Base-by-base conservation (phyloP, 257 asterid species). In the Coffea canephora region DNA sequence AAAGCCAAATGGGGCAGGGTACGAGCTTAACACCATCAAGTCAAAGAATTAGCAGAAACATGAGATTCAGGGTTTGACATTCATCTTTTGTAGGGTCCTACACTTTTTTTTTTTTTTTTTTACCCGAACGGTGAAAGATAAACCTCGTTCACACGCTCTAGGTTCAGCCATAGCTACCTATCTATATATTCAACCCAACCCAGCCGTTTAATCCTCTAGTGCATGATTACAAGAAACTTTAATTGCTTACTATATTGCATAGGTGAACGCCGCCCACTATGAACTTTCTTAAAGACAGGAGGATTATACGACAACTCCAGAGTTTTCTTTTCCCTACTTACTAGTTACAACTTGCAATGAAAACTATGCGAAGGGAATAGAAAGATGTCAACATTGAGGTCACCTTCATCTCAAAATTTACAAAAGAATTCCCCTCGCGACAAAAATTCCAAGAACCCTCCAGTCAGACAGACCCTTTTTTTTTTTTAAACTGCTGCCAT, bases 381-480 rank as follows among this genome's bases (percentile, higher is more conserved):
- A 50, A 48, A 78, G 70, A 31, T 76, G 34, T 50, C 77, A 82
- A 82, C 77, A 82, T 79, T 76, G 73, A 73, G 83, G 71, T 66
- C 82, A 82, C 81, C 84, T 75, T 85, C 81, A 75, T 83, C 65
- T 65, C 85, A 79, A 39, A 39, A 90, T 91, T 88, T 91, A 91
- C 93, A 93, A 83, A 83, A 85, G 27, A 81, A 36, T 70, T 85
- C 85, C 86, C 88, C 81, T 72, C 79, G 77, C 78, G 79, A 36
- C 78, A 74, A 87, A 84, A 85, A 84, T 66, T 77, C 66, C 80
- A 77, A 70, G 75, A 83, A 82, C 36, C 85, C 77, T 79, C 76
- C 59, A 84, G 90, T 91, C 83, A 90, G 92, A 81, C 83, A 90
- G 92, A 81, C 82, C 80, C 86, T 84, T 87, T 81, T 39, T 39